phyloP scores from a whole-genome alignment of 805 yeast species.

The Pichia occidentalis region DNA sequence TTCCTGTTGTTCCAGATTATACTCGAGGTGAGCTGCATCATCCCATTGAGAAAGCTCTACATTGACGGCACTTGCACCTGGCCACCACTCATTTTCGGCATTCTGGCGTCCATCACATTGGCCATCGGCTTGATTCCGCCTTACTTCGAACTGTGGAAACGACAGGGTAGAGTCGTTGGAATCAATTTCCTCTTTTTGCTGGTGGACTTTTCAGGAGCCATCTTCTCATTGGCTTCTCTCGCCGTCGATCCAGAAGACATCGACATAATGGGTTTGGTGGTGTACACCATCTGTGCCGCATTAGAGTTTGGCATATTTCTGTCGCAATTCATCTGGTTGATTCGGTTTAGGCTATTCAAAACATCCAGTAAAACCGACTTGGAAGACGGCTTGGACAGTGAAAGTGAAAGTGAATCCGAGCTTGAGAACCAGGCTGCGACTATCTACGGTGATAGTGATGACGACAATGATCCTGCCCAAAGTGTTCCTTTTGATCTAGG shows the following conservation, averaged over 20 bases:
- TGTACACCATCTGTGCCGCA: slow-evolving; percentile 66
- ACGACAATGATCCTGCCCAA: background rate
- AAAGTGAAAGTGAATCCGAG: no score
- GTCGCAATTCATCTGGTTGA: slow-evolving; percentile 66
- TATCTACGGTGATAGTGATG: slow-evolving; percentile 5
- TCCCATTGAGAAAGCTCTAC: slow-evolving; percentile 44
- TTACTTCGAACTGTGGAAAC: slow-evolving; percentile 45
- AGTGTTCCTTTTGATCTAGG: no score
- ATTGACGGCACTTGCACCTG: slow-evolving; percentile 34
- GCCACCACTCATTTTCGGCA: slow-evolving; percentile 44
- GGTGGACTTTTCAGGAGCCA: slow-evolving; percentile 49
- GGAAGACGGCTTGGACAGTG: background rate
- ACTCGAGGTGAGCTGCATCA: slow-evolving; percentile 42
- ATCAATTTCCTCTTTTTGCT: slow-evolving; percentile 44
- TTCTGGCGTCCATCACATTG: slow-evolving; percentile 41
- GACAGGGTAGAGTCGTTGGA: slow-evolving; percentile 49
- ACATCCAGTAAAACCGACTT: slow-evolving; percentile 2
- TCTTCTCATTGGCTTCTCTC: slow-evolving; percentile 55
- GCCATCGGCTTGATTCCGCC: slow-evolving; percentile 52
- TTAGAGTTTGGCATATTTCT: slow-evolving; percentile 72
- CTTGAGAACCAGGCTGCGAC: background rate
- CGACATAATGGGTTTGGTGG: slow-evolving; percentile 73
- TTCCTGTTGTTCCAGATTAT: slow-evolving; percentile 35
- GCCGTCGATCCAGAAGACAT: slow-evolving; percentile 45
- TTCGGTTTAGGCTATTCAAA: slow-evolving; percentile 32